phyloP scores from a whole-genome alignment of 2,329 filamentous ascomycete genomes.

The Botrytis galanthina region DNA sequence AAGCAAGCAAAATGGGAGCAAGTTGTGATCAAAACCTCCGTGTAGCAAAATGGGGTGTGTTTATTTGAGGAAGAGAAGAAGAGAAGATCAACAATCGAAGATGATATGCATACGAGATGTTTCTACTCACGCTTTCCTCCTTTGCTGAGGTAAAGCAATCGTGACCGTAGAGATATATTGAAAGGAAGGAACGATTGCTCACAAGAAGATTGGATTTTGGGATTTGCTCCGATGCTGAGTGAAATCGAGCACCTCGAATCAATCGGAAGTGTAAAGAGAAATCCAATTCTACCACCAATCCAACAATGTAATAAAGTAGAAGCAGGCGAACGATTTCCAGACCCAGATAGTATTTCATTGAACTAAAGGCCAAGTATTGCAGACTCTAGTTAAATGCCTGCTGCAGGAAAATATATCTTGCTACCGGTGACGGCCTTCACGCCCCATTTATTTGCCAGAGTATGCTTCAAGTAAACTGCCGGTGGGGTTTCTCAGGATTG shows the following conservation, averaged over 20 bases:
- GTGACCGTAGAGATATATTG: background rate
- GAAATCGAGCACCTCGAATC: background rate
- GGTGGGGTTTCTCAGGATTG: background rate
- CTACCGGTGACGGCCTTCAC: constrained; percentile 38
- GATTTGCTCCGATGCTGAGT: background rate
- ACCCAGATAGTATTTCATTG: background rate
- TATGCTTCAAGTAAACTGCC: background rate
- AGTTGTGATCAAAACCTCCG: constrained; percentile 19
- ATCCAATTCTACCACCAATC: background rate
- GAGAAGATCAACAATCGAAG: background rate
- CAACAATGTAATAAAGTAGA: background rate
- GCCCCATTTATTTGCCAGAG: background rate
- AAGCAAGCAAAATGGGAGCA: constrained; percentile 20
- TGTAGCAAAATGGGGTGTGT: constrained; percentile 5
- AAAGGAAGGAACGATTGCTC: constrained; percentile 1
- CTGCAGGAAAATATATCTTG: constrained; percentile 54
- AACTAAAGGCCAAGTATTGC: background rate
- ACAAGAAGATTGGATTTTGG: background rate
- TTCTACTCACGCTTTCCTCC: constrained; percentile 4
- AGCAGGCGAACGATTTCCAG: too few relatives aligned
- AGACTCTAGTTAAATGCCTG: background rate
- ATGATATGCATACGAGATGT: background rate
- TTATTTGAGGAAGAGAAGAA: background rate
- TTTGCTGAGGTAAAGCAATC: background rate
- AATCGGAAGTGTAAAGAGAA: background rate